Conservation (phyloP, 163 green algal genomes). For the Scenedesmus sp. region DNA sequence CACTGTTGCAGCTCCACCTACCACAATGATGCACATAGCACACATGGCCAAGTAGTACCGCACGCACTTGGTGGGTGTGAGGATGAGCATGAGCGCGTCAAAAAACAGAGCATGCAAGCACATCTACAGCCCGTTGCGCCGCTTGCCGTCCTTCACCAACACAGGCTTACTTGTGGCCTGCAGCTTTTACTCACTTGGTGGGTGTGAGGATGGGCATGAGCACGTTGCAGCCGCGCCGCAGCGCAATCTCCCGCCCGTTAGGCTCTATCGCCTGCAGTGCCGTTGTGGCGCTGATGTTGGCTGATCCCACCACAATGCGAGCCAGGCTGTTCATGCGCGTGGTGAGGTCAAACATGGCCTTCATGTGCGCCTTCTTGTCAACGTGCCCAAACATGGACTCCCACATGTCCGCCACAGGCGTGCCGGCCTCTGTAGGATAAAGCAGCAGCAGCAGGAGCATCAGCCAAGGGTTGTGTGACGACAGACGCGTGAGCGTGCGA, state of each 20-base stretch:
- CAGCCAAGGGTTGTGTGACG: not conserved
- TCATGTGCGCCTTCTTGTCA: constrained; percentile 75
- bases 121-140: not conserved
- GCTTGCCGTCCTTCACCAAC: not conserved
- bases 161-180: not conserved
- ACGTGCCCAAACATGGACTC: constrained; percentile 53
- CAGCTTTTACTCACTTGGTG: constrained; percentile 61
- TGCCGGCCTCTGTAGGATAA: constrained; percentile 66
- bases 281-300: constrained; percentile 79
- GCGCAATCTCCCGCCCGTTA: constrained; percentile 73
- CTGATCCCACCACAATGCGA: constrained; percentile 68
- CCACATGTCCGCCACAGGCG: constrained; percentile 69
- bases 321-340: constrained; percentile 80
- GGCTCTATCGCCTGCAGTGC: constrained; percentile 77
- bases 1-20: too few relatives aligned
- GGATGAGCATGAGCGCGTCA: not conserved
- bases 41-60: not conserved
- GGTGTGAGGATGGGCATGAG: constrained; percentile 82
- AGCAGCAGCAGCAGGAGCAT: constrained; percentile 38
- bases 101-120: not conserved
- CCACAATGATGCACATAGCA: too few relatives aligned
- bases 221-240: constrained; percentile 74
- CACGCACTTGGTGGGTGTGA: not conserved
- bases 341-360: constrained; percentile 74
- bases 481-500: not conserved